These are phyloP conservation scores for Aurifilum marmelostoma DNA, from an alignment of 2,329 filamentous ascomycete species.

Conservation along the genomic window DNA sequence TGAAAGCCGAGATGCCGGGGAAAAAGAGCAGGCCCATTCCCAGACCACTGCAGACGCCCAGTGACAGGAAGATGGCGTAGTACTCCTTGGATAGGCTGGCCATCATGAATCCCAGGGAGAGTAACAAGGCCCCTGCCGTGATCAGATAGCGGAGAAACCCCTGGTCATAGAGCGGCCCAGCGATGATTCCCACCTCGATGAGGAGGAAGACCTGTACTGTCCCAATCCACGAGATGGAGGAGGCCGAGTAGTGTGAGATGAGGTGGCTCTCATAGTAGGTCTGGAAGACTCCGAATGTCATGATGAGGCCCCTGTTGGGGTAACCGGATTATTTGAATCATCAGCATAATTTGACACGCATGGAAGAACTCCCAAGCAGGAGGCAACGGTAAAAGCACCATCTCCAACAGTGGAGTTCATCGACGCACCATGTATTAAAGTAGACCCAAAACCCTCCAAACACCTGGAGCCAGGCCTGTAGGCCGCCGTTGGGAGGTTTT, in stretches of 20 bases:
- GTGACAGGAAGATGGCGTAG: slow-evolving; percentile 50
- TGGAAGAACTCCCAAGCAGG: too few species aligned
- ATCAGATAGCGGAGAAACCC: slow-evolving; percentile 50
- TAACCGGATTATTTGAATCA: too few species aligned
- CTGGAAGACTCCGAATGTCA: slow-evolving; percentile 58
- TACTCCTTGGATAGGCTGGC: slow-evolving; percentile 41
- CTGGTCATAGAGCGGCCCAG: slow-evolving; percentile 51
- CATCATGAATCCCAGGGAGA: slow-evolving; percentile 53
- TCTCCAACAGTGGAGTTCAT: not conserved
- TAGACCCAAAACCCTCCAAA: slow-evolving; percentile 55
- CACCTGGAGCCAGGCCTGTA: slow-evolving; percentile 59
- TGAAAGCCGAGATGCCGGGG: slow-evolving; percentile 41
- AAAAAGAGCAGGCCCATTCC: slow-evolving; percentile 48
- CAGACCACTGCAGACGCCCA: slow-evolving; percentile 49
- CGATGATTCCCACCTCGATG: slow-evolving; percentile 45
- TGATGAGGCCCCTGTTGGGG: slow-evolving; percentile 37
- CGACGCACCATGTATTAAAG: slow-evolving; percentile 55
- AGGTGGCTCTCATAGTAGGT: slow-evolving; percentile 53
- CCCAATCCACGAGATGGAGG: slow-evolving; percentile 51
- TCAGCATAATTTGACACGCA: too few species aligned
- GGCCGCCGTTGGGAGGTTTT: slow-evolving; percentile 49
- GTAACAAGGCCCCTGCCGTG: slow-evolving; percentile 43
- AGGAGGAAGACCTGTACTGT: slow-evolving; percentile 52
- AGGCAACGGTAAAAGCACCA: too few species aligned
- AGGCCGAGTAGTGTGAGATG: slow-evolving; percentile 37